Conservation (phyloP, 106 monocot species). For the Agapanthus africanus region DNA sequence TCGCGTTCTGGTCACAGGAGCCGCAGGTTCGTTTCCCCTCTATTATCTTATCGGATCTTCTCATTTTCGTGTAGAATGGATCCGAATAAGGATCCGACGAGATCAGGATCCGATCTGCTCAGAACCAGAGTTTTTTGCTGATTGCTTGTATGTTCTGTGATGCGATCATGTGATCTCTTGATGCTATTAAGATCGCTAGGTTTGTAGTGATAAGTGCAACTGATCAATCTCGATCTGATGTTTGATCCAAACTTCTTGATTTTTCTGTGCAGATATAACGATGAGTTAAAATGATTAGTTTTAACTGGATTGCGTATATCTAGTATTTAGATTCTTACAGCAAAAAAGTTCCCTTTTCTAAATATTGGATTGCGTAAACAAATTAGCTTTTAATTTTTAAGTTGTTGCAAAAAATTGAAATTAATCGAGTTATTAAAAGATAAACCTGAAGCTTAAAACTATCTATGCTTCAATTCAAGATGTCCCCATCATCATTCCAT, state of each 20-base stretch:
- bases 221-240: background rate
- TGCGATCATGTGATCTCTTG: background rate
- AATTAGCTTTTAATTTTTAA: too few relatives aligned
- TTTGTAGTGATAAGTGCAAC: background rate
- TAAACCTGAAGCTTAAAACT: too few relatives aligned
- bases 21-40: slow-evolving; percentile 26
- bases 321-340: background rate
- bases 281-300: background rate
- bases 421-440: too few relatives aligned
- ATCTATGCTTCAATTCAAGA: too few relatives aligned
- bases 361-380: too few relatives aligned
- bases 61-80: background rate
- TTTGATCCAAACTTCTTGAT: background rate
- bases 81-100: background rate
- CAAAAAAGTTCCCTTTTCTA: background rate
- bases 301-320: background rate
- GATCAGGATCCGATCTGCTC: background rate
- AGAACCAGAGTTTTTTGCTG: background rate
- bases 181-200: background rate
- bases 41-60: slow-evolving; percentile 1
- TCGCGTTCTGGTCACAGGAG: slow-evolving; percentile 39
- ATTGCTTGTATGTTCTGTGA: background rate
- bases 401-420: too few relatives aligned
- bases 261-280: background rate
- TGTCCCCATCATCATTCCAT: too few relatives aligned